These are phyloP conservation scores for Fraxinus cuspidata DNA, from an alignment of 257 asterid species.

Conservation along the genomic window DNA sequence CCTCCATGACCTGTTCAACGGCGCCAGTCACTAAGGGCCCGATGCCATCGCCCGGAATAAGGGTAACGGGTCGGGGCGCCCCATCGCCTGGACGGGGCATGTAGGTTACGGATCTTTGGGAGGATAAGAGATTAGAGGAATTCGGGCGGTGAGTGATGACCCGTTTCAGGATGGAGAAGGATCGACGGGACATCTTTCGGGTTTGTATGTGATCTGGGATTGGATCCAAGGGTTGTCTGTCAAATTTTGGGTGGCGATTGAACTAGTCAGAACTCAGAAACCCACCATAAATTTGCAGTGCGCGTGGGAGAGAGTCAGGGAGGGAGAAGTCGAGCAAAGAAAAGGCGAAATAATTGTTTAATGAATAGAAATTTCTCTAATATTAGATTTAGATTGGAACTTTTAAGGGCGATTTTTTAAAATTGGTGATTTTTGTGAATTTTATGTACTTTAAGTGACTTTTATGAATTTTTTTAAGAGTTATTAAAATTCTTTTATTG, in stretches of 20 bases:
- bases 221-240: background rate
- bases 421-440: too few species aligned
- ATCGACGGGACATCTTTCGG: slow-evolving; percentile 11
- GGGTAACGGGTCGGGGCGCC: slow-evolving; percentile 75
- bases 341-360: background rate
- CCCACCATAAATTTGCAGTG: background rate
- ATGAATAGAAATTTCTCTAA: too few species aligned
- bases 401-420: too few species aligned
- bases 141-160: slow-evolving; percentile 29
- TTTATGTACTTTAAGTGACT: too few species aligned
- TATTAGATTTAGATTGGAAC: too few species aligned
- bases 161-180: slow-evolving; percentile 49
- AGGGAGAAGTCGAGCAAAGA: background rate
- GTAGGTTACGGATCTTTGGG: slow-evolving; percentile 73
- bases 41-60: slow-evolving; percentile 93
- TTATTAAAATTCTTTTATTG: too few species aligned
- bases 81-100: slow-evolving; percentile 99
- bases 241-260: background rate
- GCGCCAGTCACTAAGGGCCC: slow-evolving; percentile 98
- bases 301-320: background rate
- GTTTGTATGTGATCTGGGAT: background rate
- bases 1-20: slow-evolving; percentile 95
- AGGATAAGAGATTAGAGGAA: slow-evolving; percentile 29
- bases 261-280: background rate
- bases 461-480: too few species aligned